A percentile compares a stretch with the other conserved stretches of the same genome.
Conservation (phyloP, 805 yeast genomes). For the Metschnikowia drakensbergensis region DNA sequence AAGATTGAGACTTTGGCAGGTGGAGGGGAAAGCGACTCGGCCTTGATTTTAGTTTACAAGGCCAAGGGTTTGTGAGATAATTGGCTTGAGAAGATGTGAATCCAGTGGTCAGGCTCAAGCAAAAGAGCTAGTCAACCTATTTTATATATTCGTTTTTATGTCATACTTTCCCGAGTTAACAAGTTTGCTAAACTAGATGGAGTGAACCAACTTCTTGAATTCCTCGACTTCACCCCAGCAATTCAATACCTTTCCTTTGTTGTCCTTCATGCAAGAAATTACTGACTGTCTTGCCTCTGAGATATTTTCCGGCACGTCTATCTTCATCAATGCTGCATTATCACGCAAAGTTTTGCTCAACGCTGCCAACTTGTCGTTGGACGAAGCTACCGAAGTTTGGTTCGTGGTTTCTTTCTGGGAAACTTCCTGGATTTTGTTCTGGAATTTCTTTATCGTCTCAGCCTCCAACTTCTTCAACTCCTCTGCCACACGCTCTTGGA, state of each 20-base stretch:
- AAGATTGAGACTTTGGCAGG: conserved; percentile 86
- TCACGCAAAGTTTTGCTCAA: conserved; percentile 35
- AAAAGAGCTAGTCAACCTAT: neutral
- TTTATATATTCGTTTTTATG: conserved; percentile 4
- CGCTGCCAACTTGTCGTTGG: conserved; percentile 40
- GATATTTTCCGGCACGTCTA: conserved; percentile 37
- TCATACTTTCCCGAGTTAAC: neutral
- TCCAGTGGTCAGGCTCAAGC: neutral
- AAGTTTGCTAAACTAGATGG: conserved; percentile 27
- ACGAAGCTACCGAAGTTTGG: conserved; percentile 27
- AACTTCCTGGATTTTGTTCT: conserved; percentile 43
- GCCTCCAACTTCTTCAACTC: conserved; percentile 53
- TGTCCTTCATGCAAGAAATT: conserved; percentile 56
- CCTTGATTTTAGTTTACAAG: conserved; percentile 80
- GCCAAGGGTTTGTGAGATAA: conserved; percentile 57
- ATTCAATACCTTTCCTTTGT: conserved; percentile 62
- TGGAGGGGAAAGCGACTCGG: conserved; percentile 97
- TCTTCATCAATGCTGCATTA: conserved; percentile 30
- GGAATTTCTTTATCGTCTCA: conserved; percentile 50
- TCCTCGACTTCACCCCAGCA: conserved; percentile 79
- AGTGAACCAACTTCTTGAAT: conserved; percentile 57
- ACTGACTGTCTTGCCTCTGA: conserved; percentile 48
- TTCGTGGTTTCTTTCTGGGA: conserved; percentile 34
- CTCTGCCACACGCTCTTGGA: conserved; percentile 60
- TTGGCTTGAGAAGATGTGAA: neutral